Evolutionary conservation across 2,329 filamentous ascomycete genomes (phyloP).

Genomic region (Trematosphaeria pertusa): DNA sequence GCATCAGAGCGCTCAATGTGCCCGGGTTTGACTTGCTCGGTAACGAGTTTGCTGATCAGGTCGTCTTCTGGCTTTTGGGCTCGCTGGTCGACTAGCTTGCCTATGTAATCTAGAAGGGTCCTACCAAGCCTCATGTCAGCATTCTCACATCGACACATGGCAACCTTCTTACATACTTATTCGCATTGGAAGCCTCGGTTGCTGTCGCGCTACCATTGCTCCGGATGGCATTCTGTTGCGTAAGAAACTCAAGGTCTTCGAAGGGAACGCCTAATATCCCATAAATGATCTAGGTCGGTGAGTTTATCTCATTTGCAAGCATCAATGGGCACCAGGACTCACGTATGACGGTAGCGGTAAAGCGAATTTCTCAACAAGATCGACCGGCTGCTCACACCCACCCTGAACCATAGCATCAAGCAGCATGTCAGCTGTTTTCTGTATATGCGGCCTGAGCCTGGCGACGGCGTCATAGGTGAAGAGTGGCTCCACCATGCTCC

Average conservation of each 20-base stretch:
- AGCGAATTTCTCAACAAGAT: conserved; percentile 57
- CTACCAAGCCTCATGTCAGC: too few relatives aligned
- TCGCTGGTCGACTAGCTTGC: conserved; percentile 51
- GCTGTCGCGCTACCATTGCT: conserved; percentile 58
- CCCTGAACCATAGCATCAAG: conserved; percentile 51
- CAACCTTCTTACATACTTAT: conserved; percentile 50
- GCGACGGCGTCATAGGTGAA: conserved; percentile 52
- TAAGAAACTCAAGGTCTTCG: conserved; percentile 56
- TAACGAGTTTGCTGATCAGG: conserved; percentile 53
- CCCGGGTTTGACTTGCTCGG: conserved; percentile 36
- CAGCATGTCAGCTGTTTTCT: conserved; percentile 54
- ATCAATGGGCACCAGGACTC: conserved; percentile 9
- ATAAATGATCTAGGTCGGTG: conserved; percentile 58
- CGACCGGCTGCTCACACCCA: conserved; percentile 50
- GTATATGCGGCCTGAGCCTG: conserved; percentile 54
- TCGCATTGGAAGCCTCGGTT: conserved; percentile 55
- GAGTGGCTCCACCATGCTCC: conserved; percentile 56
- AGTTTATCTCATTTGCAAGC: conserved; percentile 16
- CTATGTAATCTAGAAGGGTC: conserved; percentile 56
- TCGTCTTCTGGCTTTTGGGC: conserved; percentile 52
- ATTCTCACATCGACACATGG: too few relatives aligned
- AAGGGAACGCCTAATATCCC: conserved; percentile 59
- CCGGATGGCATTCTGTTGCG: conserved; percentile 56
- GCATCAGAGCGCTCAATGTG: conserved; percentile 37
- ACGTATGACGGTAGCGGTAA: conserved; percentile 58